A percentile compares a stretch with the other conserved stretches of the same genome.
Evolutionary conservation across 768 basidiomycete genomes (phyloP).

Genomic region (Tylopilus plumbeoviolaceoides): DNA sequence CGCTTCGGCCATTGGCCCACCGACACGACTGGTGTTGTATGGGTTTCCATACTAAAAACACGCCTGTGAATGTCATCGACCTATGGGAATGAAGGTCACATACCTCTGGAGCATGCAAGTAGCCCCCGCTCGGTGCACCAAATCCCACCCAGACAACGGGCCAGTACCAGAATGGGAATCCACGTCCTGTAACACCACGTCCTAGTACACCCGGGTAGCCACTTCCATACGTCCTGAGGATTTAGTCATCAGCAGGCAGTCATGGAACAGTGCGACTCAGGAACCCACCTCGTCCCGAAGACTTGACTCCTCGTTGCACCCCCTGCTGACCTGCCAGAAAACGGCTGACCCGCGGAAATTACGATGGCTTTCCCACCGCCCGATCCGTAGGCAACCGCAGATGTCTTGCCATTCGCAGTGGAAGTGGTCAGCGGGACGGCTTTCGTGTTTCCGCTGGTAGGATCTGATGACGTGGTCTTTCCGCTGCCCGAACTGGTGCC

Average conservation of each 20-base stretch:
- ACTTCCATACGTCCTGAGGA: slow-evolving; percentile 51
- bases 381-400: slow-evolving; percentile 30
- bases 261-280: neutral
- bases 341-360: slow-evolving; percentile 43
- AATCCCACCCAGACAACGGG: slow-evolving; percentile 49
- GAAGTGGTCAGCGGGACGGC: slow-evolving; percentile 19
- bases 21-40: slow-evolving; percentile 45
- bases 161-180: slow-evolving; percentile 68
- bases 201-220: slow-evolving; percentile 52
- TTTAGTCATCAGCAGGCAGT: neutral
- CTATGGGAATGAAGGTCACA: neutral
- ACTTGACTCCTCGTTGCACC: slow-evolving; percentile 47
- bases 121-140: slow-evolving; percentile 26
- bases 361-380: slow-evolving; percentile 30
- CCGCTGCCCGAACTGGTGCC: neutral
- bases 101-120: slow-evolving; percentile 43
- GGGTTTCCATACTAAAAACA: slow-evolving; percentile 41
- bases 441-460: slow-evolving; percentile 1
- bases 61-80: slow-evolving; percentile 1
- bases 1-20: slow-evolving; percentile 40
- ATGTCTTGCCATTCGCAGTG: slow-evolving; percentile 20
- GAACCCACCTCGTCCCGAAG: slow-evolving; percentile 41
- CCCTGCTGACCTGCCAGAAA: slow-evolving; percentile 47
- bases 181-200: slow-evolving; percentile 44
- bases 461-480: slow-evolving; percentile 2